phyloP scores from a whole-genome alignment of 2,329 filamentous ascomycete species.

The Pestalotiopsis sp. region DNA sequence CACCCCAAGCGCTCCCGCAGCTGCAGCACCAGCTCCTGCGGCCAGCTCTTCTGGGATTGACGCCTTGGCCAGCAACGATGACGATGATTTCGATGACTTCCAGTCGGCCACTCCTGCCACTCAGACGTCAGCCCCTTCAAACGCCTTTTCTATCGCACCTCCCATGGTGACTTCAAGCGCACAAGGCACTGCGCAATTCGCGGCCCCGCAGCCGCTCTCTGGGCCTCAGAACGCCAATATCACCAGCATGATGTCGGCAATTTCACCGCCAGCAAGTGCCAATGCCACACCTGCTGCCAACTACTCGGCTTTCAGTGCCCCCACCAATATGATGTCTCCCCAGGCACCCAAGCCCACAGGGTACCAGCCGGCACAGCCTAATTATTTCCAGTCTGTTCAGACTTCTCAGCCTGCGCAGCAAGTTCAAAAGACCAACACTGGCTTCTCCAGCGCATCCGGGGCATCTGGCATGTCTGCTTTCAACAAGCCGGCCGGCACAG shows the following conservation, averaged over 20 bases:
- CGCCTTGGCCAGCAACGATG: constrained; percentile 59
- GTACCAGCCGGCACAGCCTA: constrained; percentile 80
- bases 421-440: constrained; percentile 31
- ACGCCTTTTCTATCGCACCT: constrained; percentile 45
- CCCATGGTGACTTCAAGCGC: constrained; percentile 55
- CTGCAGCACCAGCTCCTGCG: constrained; percentile 45
- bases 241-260: constrained; percentile 80
- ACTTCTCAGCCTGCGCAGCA: constrained; percentile 60
- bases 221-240: constrained; percentile 79
- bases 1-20: constrained; percentile 47
- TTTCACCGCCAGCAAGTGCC: constrained; percentile 70
- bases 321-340: constrained; percentile 43
- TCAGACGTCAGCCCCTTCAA: constrained; percentile 45
- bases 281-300: constrained; percentile 61
- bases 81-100: constrained; percentile 98
- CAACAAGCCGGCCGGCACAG: constrained; percentile 49
- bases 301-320: constrained; percentile 64
- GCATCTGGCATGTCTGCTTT: constrained; percentile 34
- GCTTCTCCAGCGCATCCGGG: constrained; percentile 15
- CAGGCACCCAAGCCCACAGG: constrained; percentile 57
- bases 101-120: constrained; percentile 76
- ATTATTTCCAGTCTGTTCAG: constrained; percentile 94
- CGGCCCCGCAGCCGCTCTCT: constrained; percentile 83
- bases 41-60: constrained; percentile 49
- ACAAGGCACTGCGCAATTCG: constrained; percentile 68